phyloP scores from a whole-genome alignment of 2,329 filamentous ascomycete genomes.

The Atkinsonella texensis region DNA sequence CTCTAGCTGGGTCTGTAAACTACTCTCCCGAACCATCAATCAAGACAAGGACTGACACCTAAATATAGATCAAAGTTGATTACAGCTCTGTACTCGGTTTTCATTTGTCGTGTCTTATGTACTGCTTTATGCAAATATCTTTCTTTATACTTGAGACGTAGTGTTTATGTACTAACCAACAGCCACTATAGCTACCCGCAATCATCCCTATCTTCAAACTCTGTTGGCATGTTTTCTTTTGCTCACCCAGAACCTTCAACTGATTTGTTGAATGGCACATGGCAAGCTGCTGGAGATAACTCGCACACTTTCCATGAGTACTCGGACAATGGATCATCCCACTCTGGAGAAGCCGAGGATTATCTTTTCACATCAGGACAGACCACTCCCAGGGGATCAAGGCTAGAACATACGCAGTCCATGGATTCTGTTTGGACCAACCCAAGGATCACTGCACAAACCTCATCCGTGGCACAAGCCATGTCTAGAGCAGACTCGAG shows the following conservation, averaged over 20 bases:
- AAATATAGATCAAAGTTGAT: constrained; percentile 44
- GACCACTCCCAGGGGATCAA: constrained; percentile 38
- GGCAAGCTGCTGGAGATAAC: constrained; percentile 45
- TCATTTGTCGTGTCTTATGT: constrained; percentile 16
- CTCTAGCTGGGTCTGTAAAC: constrained; percentile 16
- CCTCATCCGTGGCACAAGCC: constrained; percentile 22
- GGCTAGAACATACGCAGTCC: constrained; percentile 32
- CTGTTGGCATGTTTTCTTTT: constrained; percentile 43
- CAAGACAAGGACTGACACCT: constrained; percentile 14
- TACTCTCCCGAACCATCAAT: constrained; percentile 9
- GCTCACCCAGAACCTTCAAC: constrained; percentile 47
- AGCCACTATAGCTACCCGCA: constrained; percentile 47
- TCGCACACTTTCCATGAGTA: constrained; percentile 47
- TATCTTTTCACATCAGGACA: constrained; percentile 43
- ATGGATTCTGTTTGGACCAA: constrained; percentile 38
- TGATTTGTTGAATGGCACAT: constrained; percentile 43
- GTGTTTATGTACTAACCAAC: constrained; percentile 46
- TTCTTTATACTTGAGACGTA: constrained; percentile 9
- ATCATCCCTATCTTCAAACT: constrained; percentile 35
- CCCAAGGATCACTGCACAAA: constrained; percentile 21
- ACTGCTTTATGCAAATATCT: neutral
- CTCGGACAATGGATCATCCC: constrained; percentile 36
- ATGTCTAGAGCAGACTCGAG: constrained; percentile 28
- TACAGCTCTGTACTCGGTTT: constrained; percentile 25
- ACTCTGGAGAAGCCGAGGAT: constrained; percentile 42